Conservation (phyloP, 768 basidiomycete genomes). For the Crassisporium funariophilum region DNA sequence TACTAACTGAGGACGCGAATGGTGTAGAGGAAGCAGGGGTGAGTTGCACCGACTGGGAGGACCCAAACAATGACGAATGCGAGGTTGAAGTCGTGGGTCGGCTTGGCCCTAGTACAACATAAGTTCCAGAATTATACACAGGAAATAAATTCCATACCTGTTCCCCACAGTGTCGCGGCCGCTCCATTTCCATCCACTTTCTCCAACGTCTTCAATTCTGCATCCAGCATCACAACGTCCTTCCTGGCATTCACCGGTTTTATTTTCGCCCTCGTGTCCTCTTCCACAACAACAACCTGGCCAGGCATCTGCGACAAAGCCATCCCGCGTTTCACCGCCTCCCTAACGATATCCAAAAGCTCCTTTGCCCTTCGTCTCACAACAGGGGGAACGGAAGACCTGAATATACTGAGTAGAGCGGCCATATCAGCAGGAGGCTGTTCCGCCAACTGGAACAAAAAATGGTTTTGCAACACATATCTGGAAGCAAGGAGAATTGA, state of each 20-base stretch:
- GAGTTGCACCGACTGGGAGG: constrained; percentile 11
- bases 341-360: constrained; percentile 61
- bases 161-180: constrained; percentile 29
- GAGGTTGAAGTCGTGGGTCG: constrained; percentile 13
- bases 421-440: constrained; percentile 67
- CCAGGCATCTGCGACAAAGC: constrained; percentile 9
- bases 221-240: constrained; percentile 23
- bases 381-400: constrained; percentile 56
- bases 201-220: constrained; percentile 21
- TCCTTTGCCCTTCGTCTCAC: constrained; percentile 65
- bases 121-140: not conserved
- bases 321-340: constrained; percentile 41
- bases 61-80: constrained; percentile 35
- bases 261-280: not conserved
- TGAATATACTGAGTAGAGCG: constrained; percentile 60
- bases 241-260: constrained; percentile 4
- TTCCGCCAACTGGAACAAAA: constrained; percentile 74
- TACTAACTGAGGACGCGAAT: constrained; percentile 39
- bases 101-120: constrained; percentile 4
- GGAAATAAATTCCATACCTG: constrained; percentile 20
- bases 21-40: constrained; percentile 17
- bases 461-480: constrained; percentile 77
- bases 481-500: constrained; percentile 33
- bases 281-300: constrained; percentile 8
- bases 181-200: constrained; percentile 9